Percentiles rank a stretch among this genome's conserved stretches.
Evolutionary conservation across 2,329 filamentous ascomycete genomes (phyloP).

Genomic region (Ampelomyces quisqualis): DNA sequence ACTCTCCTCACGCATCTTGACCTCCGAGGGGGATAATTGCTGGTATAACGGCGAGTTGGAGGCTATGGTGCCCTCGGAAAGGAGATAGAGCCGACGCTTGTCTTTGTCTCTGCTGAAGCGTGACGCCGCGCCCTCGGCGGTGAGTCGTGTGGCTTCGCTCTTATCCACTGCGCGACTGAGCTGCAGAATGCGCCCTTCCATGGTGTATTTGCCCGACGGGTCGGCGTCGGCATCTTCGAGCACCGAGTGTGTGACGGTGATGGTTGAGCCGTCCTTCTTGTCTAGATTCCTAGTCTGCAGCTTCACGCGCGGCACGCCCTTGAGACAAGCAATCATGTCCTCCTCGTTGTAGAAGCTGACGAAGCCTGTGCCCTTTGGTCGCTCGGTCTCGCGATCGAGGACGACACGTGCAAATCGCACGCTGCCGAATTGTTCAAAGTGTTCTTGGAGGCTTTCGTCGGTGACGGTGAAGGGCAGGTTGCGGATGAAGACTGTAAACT

Average conservation of each 20-base stretch:
- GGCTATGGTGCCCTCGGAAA: constrained; percentile 81
- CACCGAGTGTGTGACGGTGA: constrained; percentile 64
- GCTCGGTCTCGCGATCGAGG: constrained; percentile 79
- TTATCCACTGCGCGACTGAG: constrained; percentile 83
- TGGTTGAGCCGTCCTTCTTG: constrained; percentile 39
- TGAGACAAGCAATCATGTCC: constrained; percentile 75
- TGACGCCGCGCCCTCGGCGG: constrained; percentile 64
- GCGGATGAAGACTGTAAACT: constrained; percentile 83
- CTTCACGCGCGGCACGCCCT: constrained; percentile 62
- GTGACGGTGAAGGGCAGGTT: constrained; percentile 89
- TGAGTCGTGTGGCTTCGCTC: constrained; percentile 73
- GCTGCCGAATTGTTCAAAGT: constrained; percentile 86
- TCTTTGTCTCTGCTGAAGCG: constrained; percentile 75
- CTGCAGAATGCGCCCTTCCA: constrained; percentile 85
- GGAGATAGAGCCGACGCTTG: constrained; percentile 83
- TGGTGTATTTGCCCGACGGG: constrained; percentile 78
- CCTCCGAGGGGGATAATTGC: constrained; percentile 72
- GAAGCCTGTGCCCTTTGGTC: constrained; percentile 89
- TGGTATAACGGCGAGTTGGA: constrained; percentile 75
- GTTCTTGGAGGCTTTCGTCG: constrained; percentile 77
- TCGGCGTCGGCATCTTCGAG: constrained; percentile 85
- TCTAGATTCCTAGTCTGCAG: constrained; percentile 41
- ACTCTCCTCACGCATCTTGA: constrained; percentile 86
- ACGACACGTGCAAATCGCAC: constrained; percentile 90
- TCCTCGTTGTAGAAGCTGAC: constrained; percentile 83